Base-by-base conservation (phyloP, 192 early-diverging fungal species). In the Geranomyces variabilis region DNA sequence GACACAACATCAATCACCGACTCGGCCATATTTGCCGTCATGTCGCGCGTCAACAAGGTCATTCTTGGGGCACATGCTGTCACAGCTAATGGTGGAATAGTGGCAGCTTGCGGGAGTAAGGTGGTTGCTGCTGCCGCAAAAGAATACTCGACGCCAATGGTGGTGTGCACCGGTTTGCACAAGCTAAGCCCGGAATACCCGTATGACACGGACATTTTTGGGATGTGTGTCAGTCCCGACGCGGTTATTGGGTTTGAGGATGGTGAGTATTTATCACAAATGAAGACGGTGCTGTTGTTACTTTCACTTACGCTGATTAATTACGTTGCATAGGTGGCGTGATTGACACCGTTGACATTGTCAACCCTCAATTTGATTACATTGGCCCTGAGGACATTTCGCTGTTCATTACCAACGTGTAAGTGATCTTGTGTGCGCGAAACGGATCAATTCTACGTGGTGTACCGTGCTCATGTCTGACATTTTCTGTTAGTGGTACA, bases 41-140 rank as follows among this genome's bases (percentile, higher is more conserved):
- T 99, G 96, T 91, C 95, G 43, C 88, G 96, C 55, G 95, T 97
- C 24, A 96, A 96, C 86, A 99, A 97, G 79, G 95, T 99, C 30
- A 91, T 98, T 67, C 77, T 96, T 33, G 94, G 94, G 29, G 90
- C 93, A 0, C 93, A 94, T 65, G 93, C 69, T 88, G 93, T 98
- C 28, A 87, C 94, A 36, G 95, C 93, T 36, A 96, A 99, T 79
- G 96, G 96, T 65, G 95, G 93, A 0, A 75, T 97, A 47, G 90
- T 99, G 10, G 90, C 93, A 0, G 83, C 88, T 1, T 86, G 86
- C 65, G 95, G 95, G 48, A 87, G 90, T 24, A 88, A 93, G 48
- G 88, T 91, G 67, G 77, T 96, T 36, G 94, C 95, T 8, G 87
- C 91, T 19, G 93, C 95, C 26, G 96, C 96, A 6, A 93, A 93